A percentile compares a stretch with the other conserved stretches of the same genome.
phyloP scores from a whole-genome alignment of 2,329 filamentous ascomycete genomes.

The Pseudogymnoascus verrucosus region DNA sequence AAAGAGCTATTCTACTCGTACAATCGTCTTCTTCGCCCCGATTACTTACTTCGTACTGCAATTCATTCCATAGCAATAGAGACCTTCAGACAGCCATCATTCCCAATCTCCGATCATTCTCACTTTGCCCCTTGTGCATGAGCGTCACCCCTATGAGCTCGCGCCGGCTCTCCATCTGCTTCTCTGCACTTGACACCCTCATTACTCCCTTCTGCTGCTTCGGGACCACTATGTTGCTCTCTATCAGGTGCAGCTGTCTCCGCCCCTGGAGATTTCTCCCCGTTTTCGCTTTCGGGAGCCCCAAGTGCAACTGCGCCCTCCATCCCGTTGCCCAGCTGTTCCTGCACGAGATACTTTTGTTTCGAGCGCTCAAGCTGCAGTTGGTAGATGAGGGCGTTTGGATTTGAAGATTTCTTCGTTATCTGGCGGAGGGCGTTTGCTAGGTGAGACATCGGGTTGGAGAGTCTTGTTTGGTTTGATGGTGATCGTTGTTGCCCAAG shows the following conservation, averaged over 20 bases:
- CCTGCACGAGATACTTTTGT: conserved; percentile 14
- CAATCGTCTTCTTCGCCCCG: not conserved
- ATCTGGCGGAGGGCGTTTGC: conserved; percentile 14
- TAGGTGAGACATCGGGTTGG: conserved; percentile 15
- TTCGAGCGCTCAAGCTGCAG: conserved; percentile 16
- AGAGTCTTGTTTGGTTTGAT: not conserved
- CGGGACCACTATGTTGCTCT: not conserved
- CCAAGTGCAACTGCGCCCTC: conserved; percentile 12
- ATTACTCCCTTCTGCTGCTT: not conserved
- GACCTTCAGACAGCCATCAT: not conserved
- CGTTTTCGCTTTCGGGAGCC: conserved; percentile 8
- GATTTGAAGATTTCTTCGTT: conserved; percentile 16
- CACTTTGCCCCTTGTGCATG: not conserved
- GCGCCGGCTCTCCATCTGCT: not conserved
- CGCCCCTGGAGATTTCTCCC: not conserved
- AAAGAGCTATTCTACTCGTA: conserved; percentile 4
- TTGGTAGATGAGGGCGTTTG: conserved; percentile 16
- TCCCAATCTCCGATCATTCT: not conserved
- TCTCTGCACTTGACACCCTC: not conserved
- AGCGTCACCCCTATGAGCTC: not conserved
- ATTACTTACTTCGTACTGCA: not conserved
- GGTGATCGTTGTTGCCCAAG: not conserved
- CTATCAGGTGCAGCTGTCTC: not conserved
- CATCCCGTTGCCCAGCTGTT: conserved; percentile 11
- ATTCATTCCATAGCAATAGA: not conserved